A percentile compares a stretch with the other conserved stretches of the same genome.
phyloP scores from a whole-genome alignment of 1,284 basidiomycete genomes.

The Melanopsichium pennsylvanicum region DNA sequence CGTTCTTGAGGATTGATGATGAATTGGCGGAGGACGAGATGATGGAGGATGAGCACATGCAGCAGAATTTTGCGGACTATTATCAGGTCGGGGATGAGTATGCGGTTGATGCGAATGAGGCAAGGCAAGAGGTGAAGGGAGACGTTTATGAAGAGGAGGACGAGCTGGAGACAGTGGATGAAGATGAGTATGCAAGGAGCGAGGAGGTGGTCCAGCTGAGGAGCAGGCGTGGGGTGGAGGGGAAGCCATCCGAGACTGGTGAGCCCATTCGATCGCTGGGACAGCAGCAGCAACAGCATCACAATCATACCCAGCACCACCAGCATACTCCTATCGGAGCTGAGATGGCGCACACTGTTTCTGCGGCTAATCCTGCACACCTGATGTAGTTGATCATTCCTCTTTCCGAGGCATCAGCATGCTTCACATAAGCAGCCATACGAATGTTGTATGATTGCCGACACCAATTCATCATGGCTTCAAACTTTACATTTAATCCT shows the following conservation, averaged over 20 bases:
- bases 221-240: conserved; percentile 14
- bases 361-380: too few species aligned
- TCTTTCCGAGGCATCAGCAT: too few species aligned
- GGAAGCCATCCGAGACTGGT: conserved; percentile 11
- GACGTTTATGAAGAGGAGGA: conserved; percentile 17
- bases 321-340: not conserved
- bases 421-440: too few species aligned
- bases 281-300: conserved; percentile 6
- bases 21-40: conserved; percentile 15
- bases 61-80: conserved; percentile 31
- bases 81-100: conserved; percentile 13
- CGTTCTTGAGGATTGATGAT: conserved; percentile 45
- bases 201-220: conserved; percentile 32
- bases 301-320: not conserved
- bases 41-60: conserved; percentile 15
- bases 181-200: conserved; percentile 6
- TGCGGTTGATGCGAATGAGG: conserved; percentile 1
- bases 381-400: too few species aligned
- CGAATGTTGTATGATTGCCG: too few species aligned
- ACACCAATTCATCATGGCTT: too few species aligned
- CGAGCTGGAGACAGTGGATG: conserved; percentile 23
- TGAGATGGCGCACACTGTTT: too few species aligned
- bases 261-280: not conserved
- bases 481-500: too few species aligned
- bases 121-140: not conserved